phyloP scores from a whole-genome alignment of 768 basidiomycete genomes.

The Porphyrellus cyaneotinctus region DNA sequence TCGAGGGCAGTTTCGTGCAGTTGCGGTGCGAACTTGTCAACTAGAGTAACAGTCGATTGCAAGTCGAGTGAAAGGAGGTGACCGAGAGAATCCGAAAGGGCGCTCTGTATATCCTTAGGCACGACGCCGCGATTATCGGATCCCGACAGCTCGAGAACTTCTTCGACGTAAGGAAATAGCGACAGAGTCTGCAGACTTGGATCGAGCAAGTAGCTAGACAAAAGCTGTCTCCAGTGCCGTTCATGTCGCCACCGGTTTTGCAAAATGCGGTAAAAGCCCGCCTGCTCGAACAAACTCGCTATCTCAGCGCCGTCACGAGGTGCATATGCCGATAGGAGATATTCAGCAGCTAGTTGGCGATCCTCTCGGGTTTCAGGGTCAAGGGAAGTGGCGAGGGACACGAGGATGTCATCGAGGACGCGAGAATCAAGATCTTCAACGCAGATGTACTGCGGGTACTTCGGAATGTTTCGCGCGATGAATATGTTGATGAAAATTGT shows the following conservation, averaged over 20 bases:
- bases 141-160: slow-evolving; percentile 49
- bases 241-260: slow-evolving; percentile 77
- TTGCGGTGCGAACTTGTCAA: slow-evolving; percentile 65
- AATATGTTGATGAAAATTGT: slow-evolving; percentile 91
- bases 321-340: slow-evolving; percentile 85
- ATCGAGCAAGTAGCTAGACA: slow-evolving; percentile 75
- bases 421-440: slow-evolving; percentile 48
- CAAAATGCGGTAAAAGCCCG: slow-evolving; percentile 90
- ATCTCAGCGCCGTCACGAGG: slow-evolving; percentile 75
- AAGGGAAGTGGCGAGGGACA: slow-evolving; percentile 69
- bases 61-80: slow-evolving; percentile 59
- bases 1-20: slow-evolving; percentile 64
- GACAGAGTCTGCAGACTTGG: slow-evolving; percentile 54
- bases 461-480: slow-evolving; percentile 92
- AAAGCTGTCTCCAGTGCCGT: slow-evolving; percentile 66
- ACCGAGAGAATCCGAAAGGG: slow-evolving; percentile 58
- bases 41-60: slow-evolving; percentile 62
- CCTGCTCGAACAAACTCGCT: slow-evolving; percentile 64
- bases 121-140: slow-evolving; percentile 47
- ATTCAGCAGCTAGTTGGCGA: slow-evolving; percentile 92
- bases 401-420: slow-evolving; percentile 69
- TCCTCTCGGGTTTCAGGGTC: slow-evolving; percentile 85
- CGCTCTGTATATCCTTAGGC: slow-evolving; percentile 51
- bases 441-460: slow-evolving; percentile 82
- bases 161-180: slow-evolving; percentile 62